Evolutionary conservation across 1,284 basidiomycete genomes (phyloP), one percentile per base, ranked within the genome.

Genomic region (Cutaneotrichosporon sp.): DNA sequence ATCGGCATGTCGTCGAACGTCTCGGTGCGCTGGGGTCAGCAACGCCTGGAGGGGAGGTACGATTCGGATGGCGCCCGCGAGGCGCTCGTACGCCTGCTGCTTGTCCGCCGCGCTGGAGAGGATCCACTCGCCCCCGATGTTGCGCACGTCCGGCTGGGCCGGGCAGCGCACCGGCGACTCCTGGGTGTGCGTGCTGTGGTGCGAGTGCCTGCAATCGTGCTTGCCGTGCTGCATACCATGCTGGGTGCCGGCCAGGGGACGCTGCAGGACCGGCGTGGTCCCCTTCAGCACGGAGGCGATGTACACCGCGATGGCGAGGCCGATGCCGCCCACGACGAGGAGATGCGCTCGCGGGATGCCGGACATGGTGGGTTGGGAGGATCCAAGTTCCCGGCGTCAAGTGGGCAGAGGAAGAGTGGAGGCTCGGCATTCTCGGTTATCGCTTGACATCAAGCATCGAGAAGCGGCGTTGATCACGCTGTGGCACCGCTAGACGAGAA

Each of bases 1-100:
- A 62, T 52, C 1, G 63, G 60, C 66, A 67, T 67, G 20, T 65
- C 66, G 54, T 67, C 66, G 36, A 60, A 63, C 2, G 34, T 60
- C 43, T 60, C 62, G 0, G 62, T 63, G 10, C 49, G 57, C 62
- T 63, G n/a, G 1, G 8, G 49, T 54, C 24, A 55, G 49, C 38
- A 9, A 5, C 33, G 13, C 11, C 2, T 13, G 8, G 0, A 11
- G 2, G 7, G 4, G 2, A 54, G 55, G 25, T n/a, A 66, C 64
- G 24, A 66, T 63, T 7, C 33, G 52, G 33, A 66, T 56, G 2
- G 62, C 64, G 1, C 59, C 64, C 1, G 49, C 51, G 0, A 66
- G 53, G 5, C 64, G 58, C 42, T 57, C 62, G 52, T 66, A 63
- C 10, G 61, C 56, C 18, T 54, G 47, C 33, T 53, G 11, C 16